Base-by-base conservation (phyloP, 345 rosid species). In the Adansonia digitata region DNA sequence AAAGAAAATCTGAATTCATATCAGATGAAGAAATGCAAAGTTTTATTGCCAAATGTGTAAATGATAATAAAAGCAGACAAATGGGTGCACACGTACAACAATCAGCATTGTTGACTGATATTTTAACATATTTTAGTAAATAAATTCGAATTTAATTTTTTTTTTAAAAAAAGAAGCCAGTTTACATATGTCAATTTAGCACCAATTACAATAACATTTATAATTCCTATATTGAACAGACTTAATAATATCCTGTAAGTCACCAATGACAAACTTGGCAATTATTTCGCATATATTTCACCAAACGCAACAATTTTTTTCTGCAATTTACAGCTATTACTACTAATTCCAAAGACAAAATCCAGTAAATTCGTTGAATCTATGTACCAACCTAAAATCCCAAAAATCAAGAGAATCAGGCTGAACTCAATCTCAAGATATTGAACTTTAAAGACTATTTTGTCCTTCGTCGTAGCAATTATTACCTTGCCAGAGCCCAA, bases 401-500 rank as follows among this genome's bases (percentile, higher is more conserved):
- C 11, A 2, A 0, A 68, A 43, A 68, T 7, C 27, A 45, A 68
- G 15, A 40, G 63, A 72, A 56, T 26, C 34, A 40, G 6, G 42
- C 12, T 26, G 48, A 69, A 48, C 37, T 26, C 15, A 69, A 2
- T n/a, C 10, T 49, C 42, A 70, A 51, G 6, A 70, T 18, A 27
- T 31, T 51, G 10, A 35, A 52, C 61, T 29, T 11, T 20, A 49
- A 70, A 18, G 18, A n/a, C 27, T 61, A 51, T 49, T 70, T 51
- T 6, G 35, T 3, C 34, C 70, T 22, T 26, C 1, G 71, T 6
- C 27, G 45, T 31, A 24, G 24, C 77, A 65, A 2, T 5, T 43
- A 17, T 39, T 18, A 94, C 98, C 94, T 94, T 91, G 53, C 98
- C 98, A 31, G 99, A 95, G 34, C 99, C 99, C 70, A 95, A 74